Conservation (phyloP, 164 flowering plant genomes). For the Buxus sempervirens region DNA sequence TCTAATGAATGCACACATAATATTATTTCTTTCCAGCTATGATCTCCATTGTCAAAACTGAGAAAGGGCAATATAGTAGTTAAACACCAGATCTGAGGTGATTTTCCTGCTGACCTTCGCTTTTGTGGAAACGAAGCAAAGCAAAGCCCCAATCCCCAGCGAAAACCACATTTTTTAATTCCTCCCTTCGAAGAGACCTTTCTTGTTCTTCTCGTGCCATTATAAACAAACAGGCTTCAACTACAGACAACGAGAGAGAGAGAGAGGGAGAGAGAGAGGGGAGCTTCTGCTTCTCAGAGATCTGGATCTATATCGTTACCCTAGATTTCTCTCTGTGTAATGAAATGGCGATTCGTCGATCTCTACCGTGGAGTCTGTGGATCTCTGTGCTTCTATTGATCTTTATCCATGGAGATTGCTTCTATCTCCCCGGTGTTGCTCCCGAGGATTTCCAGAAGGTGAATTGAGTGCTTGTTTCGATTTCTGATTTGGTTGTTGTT, state of each 20-base stretch:
- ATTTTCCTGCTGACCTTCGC: background rate
- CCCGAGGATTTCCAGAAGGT: constrained; percentile 75
- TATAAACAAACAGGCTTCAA: too few relatives aligned
- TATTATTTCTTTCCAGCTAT: background rate
- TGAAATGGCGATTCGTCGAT: constrained; percentile 41
- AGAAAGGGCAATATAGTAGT: background rate
- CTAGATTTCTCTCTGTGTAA: constrained; percentile 14
- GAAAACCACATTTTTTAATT: too few relatives aligned
- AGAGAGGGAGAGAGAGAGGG: constrained; percentile 4
- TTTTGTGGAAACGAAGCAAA: constrained; percentile 3
- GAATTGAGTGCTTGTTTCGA: constrained; percentile 2
- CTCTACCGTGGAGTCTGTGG: constrained; percentile 12
- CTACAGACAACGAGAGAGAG: background rate
- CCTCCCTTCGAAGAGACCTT: background rate
- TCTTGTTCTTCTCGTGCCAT: background rate
- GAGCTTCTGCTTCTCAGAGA: constrained; percentile 14
- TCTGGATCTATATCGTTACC: constrained; percentile 14
- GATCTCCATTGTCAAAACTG: background rate
- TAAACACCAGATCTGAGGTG: background rate
- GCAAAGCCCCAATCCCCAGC: background rate
- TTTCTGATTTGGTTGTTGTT: background rate
- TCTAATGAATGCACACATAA: too few relatives aligned
- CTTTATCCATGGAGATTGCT: constrained; percentile 40
- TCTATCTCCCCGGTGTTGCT: constrained; percentile 85
- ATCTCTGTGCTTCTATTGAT: constrained; percentile 30